phyloP scores from a whole-genome alignment of 306 rosid species.

The Echinosophora koreensis region DNA sequence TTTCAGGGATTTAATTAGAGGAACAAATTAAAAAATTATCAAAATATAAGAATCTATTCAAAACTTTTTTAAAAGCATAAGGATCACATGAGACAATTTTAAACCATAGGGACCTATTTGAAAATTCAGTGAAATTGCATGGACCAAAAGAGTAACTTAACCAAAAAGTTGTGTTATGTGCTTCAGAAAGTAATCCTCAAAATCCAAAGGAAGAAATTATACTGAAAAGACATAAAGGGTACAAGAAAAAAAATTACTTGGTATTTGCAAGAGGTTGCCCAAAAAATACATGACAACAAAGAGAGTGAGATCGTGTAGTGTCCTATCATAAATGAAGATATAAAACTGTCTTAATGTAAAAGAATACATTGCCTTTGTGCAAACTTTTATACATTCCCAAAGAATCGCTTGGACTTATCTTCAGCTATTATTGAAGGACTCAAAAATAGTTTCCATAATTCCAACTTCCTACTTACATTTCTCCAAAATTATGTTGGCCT shows the following conservation, averaged over 20 bases:
- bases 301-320: background rate
- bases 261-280: background rate
- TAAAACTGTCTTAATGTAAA: background rate
- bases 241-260: background rate
- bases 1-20: too few relatives aligned
- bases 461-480: background rate
- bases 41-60: too few relatives aligned
- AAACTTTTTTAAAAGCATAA: too few relatives aligned
- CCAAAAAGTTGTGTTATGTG: background rate
- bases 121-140: too few relatives aligned
- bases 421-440: background rate
- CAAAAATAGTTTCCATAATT: background rate
- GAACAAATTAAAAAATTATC: too few relatives aligned
- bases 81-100: too few relatives aligned
- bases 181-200: background rate
- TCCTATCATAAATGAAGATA: background rate
- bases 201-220: background rate
- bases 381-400: background rate
- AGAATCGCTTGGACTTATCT: background rate
- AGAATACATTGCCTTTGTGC: too few relatives aligned
- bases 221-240: background rate
- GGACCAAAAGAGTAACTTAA: too few relatives aligned
- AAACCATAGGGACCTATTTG: too few relatives aligned
- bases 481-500: background rate
- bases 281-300: background rate